These are phyloP conservation scores for Debaryomyces prosopidis DNA, from an alignment of 805 yeast species.

Conservation along the genomic window DNA sequence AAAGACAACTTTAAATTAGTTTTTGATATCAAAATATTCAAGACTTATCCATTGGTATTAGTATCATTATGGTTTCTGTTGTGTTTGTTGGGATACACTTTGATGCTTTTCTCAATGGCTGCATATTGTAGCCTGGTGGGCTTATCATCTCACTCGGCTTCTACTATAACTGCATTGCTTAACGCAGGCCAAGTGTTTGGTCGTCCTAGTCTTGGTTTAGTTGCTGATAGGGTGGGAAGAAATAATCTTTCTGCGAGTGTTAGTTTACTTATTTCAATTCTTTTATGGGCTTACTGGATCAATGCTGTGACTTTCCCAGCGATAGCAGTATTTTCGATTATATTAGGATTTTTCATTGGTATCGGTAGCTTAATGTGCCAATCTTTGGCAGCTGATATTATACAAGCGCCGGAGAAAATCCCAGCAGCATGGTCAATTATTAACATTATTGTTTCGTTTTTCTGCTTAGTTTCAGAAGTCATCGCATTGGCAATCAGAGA, in stretches of 20 bases:
- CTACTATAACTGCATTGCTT: constrained; percentile 33
- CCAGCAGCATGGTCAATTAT: constrained; percentile 43
- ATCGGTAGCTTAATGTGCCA: constrained; percentile 26
- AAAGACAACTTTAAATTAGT: constrained; percentile 15
- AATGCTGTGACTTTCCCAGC: constrained; percentile 33
- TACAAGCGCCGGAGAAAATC: constrained; percentile 20
- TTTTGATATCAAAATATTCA: constrained; percentile 32
- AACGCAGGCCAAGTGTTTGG: constrained; percentile 51
- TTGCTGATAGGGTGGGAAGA: constrained; percentile 51
- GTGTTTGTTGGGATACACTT: constrained; percentile 37
- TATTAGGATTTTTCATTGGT: constrained; percentile 34
- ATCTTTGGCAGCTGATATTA: constrained; percentile 24
- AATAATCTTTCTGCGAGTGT: constrained; percentile 30
- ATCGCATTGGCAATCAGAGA: constrained; percentile 50
- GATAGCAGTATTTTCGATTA: constrained; percentile 27
- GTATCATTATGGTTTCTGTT: constrained; percentile 37
- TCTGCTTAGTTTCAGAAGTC: constrained; percentile 50
- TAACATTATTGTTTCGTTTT: constrained; percentile 30
- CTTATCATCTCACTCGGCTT: constrained; percentile 28
- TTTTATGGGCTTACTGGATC: constrained; percentile 40
- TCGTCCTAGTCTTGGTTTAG: constrained; percentile 46
- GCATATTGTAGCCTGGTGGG: constrained; percentile 49
- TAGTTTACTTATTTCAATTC: constrained; percentile 23
- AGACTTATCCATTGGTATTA: constrained; percentile 19
- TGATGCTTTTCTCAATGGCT: constrained; percentile 36